Conservation (phyloP, 305 asterid genomes). For the Fraxinus platypoda region DNA sequence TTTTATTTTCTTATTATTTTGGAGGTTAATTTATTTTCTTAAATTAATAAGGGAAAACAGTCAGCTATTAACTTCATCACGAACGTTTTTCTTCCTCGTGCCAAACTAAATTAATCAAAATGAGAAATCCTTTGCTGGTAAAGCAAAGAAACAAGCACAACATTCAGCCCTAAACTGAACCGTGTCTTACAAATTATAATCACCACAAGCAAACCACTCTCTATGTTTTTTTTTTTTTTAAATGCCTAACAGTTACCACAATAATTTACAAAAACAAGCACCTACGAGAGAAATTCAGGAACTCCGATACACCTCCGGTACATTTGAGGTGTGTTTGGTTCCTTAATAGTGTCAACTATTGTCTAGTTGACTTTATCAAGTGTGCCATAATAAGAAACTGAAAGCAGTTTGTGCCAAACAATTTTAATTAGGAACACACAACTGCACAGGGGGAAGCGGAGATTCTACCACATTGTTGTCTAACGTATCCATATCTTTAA, state of each 20-base stretch:
- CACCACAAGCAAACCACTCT: constrained; percentile 29
- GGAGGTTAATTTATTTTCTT: too few relatives aligned
- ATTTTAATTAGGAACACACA: background rate
- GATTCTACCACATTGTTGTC: constrained; percentile 29
- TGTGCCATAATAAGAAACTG: constrained; percentile 7
- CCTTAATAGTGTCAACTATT: background rate
- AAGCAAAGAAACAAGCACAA: constrained; percentile 43
- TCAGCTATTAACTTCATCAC: background rate
- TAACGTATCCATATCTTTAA: constrained; percentile 24
- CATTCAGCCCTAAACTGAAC: constrained; percentile 65
- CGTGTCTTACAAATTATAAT: constrained; percentile 27
- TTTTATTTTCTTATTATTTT: too few relatives aligned
- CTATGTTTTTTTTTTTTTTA: too few relatives aligned
- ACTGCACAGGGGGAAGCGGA: background rate
- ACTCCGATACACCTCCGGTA: constrained; percentile 10
- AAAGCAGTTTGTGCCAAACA: constrained; percentile 16
- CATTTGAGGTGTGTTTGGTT: background rate
- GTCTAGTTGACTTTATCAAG: background rate
- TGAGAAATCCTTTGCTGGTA: constrained; percentile 37
- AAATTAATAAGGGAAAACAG: too few relatives aligned
- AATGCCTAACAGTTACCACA: constrained; percentile 30
- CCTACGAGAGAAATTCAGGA: constrained; percentile 13
- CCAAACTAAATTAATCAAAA: background rate
- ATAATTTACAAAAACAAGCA: constrained; percentile 37
- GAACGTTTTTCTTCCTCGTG: background rate